Evolutionary conservation across 108 stramenopile species (phyloP), one percentile per base, ranked within the genome.

Genomic region (Nitzschia sp.): DNA sequence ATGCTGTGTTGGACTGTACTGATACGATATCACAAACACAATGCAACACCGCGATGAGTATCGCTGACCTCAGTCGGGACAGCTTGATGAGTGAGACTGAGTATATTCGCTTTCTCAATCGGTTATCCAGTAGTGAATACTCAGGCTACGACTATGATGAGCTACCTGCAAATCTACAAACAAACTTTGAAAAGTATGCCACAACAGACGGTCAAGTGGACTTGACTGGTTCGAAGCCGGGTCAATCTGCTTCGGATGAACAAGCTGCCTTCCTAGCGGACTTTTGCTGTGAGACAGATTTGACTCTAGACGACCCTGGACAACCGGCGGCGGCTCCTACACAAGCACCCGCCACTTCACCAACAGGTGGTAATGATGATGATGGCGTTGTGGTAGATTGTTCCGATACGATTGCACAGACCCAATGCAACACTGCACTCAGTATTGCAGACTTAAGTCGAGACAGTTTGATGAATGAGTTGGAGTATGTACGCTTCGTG

Each of bases 101-200:
- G 57, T 79, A 83, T 43, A 57, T 83, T 3, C 34, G 60, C 2
- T 79, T 83, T 54, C 19, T 79, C 21, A 75, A 79, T 65, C 70
- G 70, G 5, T 43, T 79, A 8, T 67, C 77, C 17, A 56, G 46
- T 37, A 61, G 63, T 48, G 52, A 42, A 34, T 71, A 61, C 29
- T 19, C 19, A 51, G 67, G 46, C 0, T n/a, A 43, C 14, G 40
- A 55, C 6, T 83, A 52, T 46, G 63, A 34, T 19, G 62, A 41
- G 7, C 56, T 79, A 10, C 58, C 74, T 5, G 9, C 57, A 22
- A 20, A 54, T n/a, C 48, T 83, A 34, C 39, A 59, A 53, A 19
- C 19, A 29, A 79, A 79, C 53, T 83, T 63, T 56, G 26, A 53
- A 8, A 66, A 64, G n/a, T 55, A 76, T 24, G 75, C 78, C 7